Conservation (phyloP, 164 flowering plant genomes). For the Liriodendron chinense region DNA sequence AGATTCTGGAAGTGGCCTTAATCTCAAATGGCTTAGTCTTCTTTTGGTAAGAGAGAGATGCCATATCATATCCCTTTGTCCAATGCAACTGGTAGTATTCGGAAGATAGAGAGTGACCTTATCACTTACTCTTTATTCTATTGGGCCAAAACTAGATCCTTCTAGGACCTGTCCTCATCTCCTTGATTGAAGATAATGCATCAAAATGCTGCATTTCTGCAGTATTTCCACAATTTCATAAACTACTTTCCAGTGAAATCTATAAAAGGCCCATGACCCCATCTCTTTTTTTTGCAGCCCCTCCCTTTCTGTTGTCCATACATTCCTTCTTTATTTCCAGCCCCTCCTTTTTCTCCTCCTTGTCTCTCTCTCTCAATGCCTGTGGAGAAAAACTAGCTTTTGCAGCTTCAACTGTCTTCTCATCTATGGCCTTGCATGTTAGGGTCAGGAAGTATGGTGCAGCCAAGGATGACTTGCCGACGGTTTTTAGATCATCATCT, state of each 20-base stretch:
- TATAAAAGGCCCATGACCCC: conserved; percentile 17
- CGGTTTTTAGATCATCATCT: conserved; percentile 1
- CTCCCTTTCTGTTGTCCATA: not conserved
- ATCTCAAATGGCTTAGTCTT: not conserved
- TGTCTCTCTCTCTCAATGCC: not conserved
- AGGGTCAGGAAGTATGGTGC: conserved; percentile 32
- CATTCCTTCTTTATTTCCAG: not conserved
- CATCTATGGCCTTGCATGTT: conserved; percentile 35
- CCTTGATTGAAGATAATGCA: conserved; percentile 26
- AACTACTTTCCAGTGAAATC: not conserved
- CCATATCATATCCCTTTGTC: not conserved
- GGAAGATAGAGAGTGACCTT: conserved; percentile 20
- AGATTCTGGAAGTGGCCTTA: not conserved
- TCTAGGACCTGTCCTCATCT: conserved; percentile 27
- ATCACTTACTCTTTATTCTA: conserved; percentile 21
- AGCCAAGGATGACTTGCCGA: conserved; percentile 72
- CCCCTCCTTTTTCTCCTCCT: not conserved
- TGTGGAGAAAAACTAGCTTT: not conserved
- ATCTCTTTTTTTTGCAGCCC: conserved; percentile 2
- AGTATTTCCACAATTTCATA: not conserved
- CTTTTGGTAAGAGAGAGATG: not conserved
- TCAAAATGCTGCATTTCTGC: conserved; percentile 10
- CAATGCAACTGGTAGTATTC: not conserved
- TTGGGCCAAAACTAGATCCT: conserved; percentile 29
- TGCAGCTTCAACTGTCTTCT: not conserved